These are phyloP conservation scores for Rhodotorula sp. DNA, from an alignment of 1,284 basidiomycete genomes.

Conservation along the genomic window DNA sequence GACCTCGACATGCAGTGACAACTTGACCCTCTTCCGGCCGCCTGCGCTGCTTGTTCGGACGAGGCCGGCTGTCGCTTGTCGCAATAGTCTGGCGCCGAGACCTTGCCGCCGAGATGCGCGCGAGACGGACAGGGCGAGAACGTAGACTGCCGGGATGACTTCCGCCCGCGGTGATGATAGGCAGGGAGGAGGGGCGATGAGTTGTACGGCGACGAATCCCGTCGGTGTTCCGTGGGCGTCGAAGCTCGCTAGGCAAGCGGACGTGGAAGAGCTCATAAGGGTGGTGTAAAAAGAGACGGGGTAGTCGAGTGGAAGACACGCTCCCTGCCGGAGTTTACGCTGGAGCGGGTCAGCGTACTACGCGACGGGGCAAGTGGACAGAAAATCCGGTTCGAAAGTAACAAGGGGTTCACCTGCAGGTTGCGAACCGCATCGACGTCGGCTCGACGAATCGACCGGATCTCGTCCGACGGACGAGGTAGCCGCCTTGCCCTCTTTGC, in stretches of 20 bases:
- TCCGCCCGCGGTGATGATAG: background rate
- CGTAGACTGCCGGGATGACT: conserved; percentile 9
- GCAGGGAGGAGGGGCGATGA: background rate
- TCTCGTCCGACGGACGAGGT: background rate
- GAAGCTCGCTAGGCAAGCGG: conserved; percentile 19
- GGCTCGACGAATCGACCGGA: conserved; percentile 1
- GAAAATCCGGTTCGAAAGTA: too few species aligned
- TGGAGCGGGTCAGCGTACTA: background rate
- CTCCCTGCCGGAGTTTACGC: background rate
- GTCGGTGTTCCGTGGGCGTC: background rate
- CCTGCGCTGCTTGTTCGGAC: background rate
- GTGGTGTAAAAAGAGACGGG: conserved; percentile 21
- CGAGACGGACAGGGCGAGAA: conserved; percentile 21
- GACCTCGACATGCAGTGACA: conserved; percentile 23
- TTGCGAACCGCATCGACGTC: conserved; percentile 6
- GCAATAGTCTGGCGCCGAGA: background rate
- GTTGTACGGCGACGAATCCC: conserved; percentile 15
- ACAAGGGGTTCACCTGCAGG: conserved; percentile 12
- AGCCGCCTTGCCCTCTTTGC: background rate
- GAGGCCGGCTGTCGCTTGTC: background rate
- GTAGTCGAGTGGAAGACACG: conserved; percentile 18
- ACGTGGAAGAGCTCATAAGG: conserved; percentile 17
- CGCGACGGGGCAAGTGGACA: too few species aligned
- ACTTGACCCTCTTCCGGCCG: background rate
- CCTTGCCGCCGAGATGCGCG: conserved; percentile 4